A percentile compares a stretch with the other conserved stretches of the same genome.
These are phyloP conservation scores for Poa annua DNA, from an alignment of 176 grass and related monocot species.

Conservation along the genomic window DNA sequence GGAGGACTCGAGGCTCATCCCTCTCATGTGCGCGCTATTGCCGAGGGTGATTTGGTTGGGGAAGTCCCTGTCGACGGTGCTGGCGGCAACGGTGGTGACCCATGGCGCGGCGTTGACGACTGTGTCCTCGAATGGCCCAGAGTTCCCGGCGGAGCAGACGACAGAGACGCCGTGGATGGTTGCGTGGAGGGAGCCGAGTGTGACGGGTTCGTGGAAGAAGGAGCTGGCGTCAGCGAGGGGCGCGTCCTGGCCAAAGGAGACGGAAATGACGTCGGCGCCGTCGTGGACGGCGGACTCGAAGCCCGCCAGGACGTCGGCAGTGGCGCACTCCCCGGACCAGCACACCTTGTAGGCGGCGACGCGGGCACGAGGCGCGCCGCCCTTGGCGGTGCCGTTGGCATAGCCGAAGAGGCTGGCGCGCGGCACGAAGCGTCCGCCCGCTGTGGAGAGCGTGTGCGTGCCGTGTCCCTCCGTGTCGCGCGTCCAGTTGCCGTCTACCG, in stretches of 20 bases:
- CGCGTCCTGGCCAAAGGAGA: slow-evolving; percentile 62
- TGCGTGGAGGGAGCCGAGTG: slow-evolving; percentile 79
- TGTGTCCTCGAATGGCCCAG: slow-evolving; percentile 42
- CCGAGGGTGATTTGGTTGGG: slow-evolving; percentile 60
- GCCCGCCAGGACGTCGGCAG: slow-evolving; percentile 62
- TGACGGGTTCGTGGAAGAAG: slow-evolving; percentile 48
- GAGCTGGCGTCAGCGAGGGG: background rate
- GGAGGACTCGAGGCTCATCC: slow-evolving; percentile 45
- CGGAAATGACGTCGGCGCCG: slow-evolving; percentile 70
- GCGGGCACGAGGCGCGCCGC: slow-evolving; percentile 61
- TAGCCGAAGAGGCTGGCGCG: slow-evolving; percentile 67
- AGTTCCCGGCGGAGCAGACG: slow-evolving; percentile 78
- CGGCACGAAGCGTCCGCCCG: slow-evolving; percentile 58
- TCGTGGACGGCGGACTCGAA: slow-evolving; percentile 81
- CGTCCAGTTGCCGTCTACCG: slow-evolving; percentile 38
- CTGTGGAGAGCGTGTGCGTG: slow-evolving; percentile 86
- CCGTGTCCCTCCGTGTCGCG: slow-evolving; percentile 81
- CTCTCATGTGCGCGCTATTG: slow-evolving; percentile 44
- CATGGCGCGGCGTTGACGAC: slow-evolving; percentile 69
- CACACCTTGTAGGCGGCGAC: slow-evolving; percentile 77
- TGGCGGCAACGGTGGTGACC: slow-evolving; percentile 80
- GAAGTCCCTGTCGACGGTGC: slow-evolving; percentile 77
- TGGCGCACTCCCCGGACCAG: slow-evolving; percentile 59
- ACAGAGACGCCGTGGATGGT: slow-evolving; percentile 51
- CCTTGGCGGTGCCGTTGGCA: slow-evolving; percentile 75